Evolutionary conservation across 176 grass and related monocot genomes (phyloP), one percentile per base, ranked within the genome.

Genomic region (Carex littledalei): DNA sequence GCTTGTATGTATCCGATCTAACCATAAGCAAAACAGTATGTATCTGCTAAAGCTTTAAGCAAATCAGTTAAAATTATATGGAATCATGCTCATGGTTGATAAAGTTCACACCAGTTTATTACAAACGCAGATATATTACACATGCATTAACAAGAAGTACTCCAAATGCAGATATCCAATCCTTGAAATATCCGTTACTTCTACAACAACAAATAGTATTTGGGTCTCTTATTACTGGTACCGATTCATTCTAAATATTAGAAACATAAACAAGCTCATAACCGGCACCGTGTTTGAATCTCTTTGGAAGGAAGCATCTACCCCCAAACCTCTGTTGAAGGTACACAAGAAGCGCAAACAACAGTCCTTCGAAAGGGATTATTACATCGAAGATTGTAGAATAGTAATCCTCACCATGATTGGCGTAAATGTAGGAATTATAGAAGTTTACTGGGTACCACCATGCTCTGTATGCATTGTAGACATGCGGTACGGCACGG

Each of bases 381-480:
- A 92, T 86, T 20, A 97, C 89, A 85, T 97, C 94, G 87, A 89
- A 92, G 20, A 84, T 78, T 13, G 86, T 72, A 65, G 90, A 94
- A 79, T 91, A 97, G 49, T 92, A 91, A 84, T 92, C 94, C 22
- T 90, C 89, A 16, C 5, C 54, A 65, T 86, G 81, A 61, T 22
- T 85, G 0, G 92, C 94, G 73, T 97, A 97, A 49, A 90, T 85
- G 16, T n/a, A n/a, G n/a, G 84, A 92, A 50, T 82, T 85, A 24
- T 87, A 76, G 62, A 59, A 75, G 37, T 65, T 86, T 34, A 88
- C 59, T 1, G 79, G 92, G 66, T 87, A 80, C 55, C 66, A 13
- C 26, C 78, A 60, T 20, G 81, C 67, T 81, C 94, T 91, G 70
- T 90, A 97, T 10, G 37, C 85, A 77, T 97, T 90, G 13, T 97